Conservation (phyloP, 345 rosid species). For the Populus ilicifolia region DNA sequence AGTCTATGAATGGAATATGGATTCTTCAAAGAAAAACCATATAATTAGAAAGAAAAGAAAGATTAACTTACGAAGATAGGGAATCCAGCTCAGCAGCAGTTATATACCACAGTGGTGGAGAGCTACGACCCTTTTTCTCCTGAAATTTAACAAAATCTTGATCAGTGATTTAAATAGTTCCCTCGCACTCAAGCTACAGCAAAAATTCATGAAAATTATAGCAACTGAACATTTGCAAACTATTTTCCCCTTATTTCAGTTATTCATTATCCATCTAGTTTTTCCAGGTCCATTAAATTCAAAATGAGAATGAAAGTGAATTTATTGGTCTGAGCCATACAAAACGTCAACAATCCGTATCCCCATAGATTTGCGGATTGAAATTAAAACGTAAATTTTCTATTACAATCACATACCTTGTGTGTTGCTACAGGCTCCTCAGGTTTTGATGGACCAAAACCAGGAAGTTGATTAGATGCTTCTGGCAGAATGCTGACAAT, state of each 20-base stretch:
- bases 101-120: conserved; percentile 73
- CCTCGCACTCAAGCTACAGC: background rate
- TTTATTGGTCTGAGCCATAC: background rate
- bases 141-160: conserved; percentile 24
- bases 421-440: conserved; percentile 53
- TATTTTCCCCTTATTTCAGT: background rate
- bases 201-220: background rate
- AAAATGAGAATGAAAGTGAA: background rate
- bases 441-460: conserved; percentile 27
- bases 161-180: background rate
- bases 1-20: background rate
- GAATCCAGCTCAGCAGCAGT: conserved; percentile 69
- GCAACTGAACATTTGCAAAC: background rate
- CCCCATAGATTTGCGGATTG: no score
- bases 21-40: background rate
- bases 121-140: conserved; percentile 78
- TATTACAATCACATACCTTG: conserved; percentile 44
- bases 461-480: conserved; percentile 31
- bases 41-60: background rate
- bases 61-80: conserved; percentile 55
- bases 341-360: background rate
- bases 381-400: background rate
- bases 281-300: background rate
- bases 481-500: conserved; percentile 43
- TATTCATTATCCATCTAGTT: background rate